A percentile compares a stretch with the other conserved stretches of the same genome.
Evolutionary conservation across 2,329 filamentous ascomycete species (phyloP).

Genomic region (Fusarium aywerte): DNA sequence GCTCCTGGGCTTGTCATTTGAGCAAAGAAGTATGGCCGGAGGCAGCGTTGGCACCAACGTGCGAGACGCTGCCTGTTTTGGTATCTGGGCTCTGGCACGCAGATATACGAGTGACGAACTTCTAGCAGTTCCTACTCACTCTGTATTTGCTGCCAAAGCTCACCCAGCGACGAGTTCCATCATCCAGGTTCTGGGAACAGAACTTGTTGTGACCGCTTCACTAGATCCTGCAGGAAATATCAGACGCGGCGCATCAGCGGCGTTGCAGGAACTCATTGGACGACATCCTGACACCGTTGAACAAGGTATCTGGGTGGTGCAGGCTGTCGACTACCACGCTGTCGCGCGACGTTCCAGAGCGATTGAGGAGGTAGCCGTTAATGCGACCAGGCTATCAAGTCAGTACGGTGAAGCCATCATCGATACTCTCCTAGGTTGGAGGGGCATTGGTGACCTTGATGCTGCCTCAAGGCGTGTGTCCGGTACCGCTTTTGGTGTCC

Average conservation of each 20-base stretch:
- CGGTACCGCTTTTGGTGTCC: slow-evolving; percentile 72
- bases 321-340: slow-evolving; percentile 91
- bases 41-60: slow-evolving; percentile 88
- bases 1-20: slow-evolving; percentile 83
- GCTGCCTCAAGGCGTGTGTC: slow-evolving; percentile 77
- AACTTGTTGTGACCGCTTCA: slow-evolving; percentile 83
- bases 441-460: slow-evolving; percentile 86
- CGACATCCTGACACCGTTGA: slow-evolving; percentile 87
- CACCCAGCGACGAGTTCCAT: slow-evolving; percentile 59
- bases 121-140: slow-evolving; percentile 65
- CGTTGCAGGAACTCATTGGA: slow-evolving; percentile 92
- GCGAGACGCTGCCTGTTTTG: slow-evolving; percentile 94
- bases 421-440: slow-evolving; percentile 80
- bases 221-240: slow-evolving; percentile 95
- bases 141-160: slow-evolving; percentile 56
- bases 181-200: slow-evolving; percentile 81
- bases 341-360: slow-evolving; percentile 89
- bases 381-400: slow-evolving; percentile 72
- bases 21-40: slow-evolving; percentile 88
- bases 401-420: slow-evolving; percentile 78
- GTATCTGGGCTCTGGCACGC: slow-evolving; percentile 90
- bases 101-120: slow-evolving; percentile 87
- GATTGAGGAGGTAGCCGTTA: slow-evolving; percentile 78
- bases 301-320: slow-evolving; percentile 86
- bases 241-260: slow-evolving; percentile 88